Evolutionary conservation across 495 filamentous ascomycete genomes (phyloP).

Genomic region (Aspergillus baeticus): DNA sequence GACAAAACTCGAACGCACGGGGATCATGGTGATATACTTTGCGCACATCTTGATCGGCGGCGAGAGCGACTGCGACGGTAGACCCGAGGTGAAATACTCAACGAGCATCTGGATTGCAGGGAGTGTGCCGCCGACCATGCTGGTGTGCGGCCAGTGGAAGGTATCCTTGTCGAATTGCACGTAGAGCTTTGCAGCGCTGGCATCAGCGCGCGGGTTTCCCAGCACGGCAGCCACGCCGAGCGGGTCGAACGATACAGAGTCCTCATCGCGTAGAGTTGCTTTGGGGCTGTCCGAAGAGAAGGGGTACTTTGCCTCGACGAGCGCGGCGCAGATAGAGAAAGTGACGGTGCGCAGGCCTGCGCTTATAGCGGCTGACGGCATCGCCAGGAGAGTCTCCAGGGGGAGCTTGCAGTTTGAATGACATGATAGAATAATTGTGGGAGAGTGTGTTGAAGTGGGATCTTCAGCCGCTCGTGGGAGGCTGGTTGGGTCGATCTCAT

Average conservation of each 20-base stretch:
- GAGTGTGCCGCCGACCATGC: conserved; percentile 31
- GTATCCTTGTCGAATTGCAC: conserved; percentile 25
- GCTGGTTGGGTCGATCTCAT: too few relatives aligned
- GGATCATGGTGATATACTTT: conserved; percentile 25
- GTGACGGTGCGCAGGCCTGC: conserved; percentile 4
- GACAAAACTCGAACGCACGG: conserved; percentile 25
- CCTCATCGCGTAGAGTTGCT: conserved; percentile 10
- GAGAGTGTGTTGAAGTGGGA: too few relatives aligned
- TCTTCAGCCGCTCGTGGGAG: too few relatives aligned
- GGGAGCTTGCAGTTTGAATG: too few relatives aligned
- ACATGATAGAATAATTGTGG: too few relatives aligned
- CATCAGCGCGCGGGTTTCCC: conserved; percentile 26
- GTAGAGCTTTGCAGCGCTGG: conserved; percentile 28
- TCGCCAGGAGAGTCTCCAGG: neutral
- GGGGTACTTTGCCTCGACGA: conserved; percentile 12
- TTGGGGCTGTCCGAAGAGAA: conserved; percentile 11
- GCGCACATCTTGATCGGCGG: conserved; percentile 29
- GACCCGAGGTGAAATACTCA: conserved; percentile 24
- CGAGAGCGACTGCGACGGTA: conserved; percentile 21
- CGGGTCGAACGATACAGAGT: conserved; percentile 29
- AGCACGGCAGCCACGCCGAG: conserved; percentile 32
- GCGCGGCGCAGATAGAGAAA: neutral
- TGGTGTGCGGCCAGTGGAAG: conserved; percentile 33
- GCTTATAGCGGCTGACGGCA: neutral
- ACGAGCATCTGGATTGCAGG: conserved; percentile 30